Base-by-base conservation (phyloP, 345 rosid genomes). In the Eucalyptus viminalis region DNA sequence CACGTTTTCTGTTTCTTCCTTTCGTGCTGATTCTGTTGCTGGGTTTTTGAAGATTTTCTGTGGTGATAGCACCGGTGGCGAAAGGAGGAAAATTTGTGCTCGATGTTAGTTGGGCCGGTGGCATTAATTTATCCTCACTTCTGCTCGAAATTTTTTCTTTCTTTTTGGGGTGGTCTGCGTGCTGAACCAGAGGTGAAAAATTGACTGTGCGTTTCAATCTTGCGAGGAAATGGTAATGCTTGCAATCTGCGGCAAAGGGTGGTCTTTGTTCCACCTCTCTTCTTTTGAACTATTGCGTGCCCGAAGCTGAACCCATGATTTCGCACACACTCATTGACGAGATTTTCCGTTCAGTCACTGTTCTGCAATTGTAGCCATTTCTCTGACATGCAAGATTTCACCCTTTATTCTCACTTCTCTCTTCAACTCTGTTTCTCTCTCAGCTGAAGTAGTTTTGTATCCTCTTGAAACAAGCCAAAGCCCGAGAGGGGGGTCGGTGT, bases 171-270 rank as follows among this genome's bases (percentile, higher is more conserved):
- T 89, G 88, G 49, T 87, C 67, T 86, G 27, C 24, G 85, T 40
- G 85, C 85, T 76, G 85, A 76, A 76, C 24, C 85, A 40, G 47
- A 76, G 85, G 85, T 76, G 44, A 76, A 76, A 76, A 76, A 76
- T 76, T 76, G 85, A 76, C 85, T 37, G 1, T 76, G 45, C 4
- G 27, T 76, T 76, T 13, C 9, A 51, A 9, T 80, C 87, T 92
- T 91, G 91, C 92, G 47, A 89, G 92, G 90, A 91, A 93, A 90
- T 90, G 89, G 92, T 91, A 89, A 89, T 89, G 92, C 93, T 94
- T 92, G 95, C 90, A 72, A 87, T 83, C 62, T 49, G 91, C 88
- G 87, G 90, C 91, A 86, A 93, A 49, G 91, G 88, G 83, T 86
- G 87, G 49, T 72, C 65, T 50, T 87, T 86, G 90, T 89, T 49